A percentile compares a stretch with the other conserved stretches of the same genome.
These are phyloP conservation scores for Eucalyptus pumila DNA, from an alignment of 345 rosid genomes.

Conservation along the genomic window DNA sequence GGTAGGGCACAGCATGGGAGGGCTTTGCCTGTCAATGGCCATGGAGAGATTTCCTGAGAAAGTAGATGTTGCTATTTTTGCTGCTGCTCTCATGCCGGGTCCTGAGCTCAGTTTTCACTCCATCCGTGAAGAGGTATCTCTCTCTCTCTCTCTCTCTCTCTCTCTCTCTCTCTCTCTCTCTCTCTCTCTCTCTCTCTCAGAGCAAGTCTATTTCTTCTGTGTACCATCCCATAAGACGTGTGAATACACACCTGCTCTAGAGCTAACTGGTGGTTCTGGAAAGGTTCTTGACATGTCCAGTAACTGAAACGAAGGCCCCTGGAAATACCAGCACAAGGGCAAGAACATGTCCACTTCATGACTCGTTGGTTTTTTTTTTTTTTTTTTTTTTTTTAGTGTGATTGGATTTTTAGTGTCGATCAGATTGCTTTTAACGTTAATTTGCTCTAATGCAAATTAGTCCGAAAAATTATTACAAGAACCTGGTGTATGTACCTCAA, in stretches of 20 bases:
- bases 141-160: too few species aligned
- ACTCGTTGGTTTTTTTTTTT: not conserved
- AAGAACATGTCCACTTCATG: not conserved
- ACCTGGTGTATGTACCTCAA: not conserved
- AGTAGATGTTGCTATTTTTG: slow-evolving; percentile 4
- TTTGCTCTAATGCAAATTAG: not conserved
- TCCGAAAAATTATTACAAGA: not conserved
- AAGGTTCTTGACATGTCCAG: not conserved
- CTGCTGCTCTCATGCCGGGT: slow-evolving; percentile 14
- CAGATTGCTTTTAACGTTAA: not conserved
- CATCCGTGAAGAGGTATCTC: slow-evolving; percentile 19
- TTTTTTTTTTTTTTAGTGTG: too few species aligned
- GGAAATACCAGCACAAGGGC: not conserved
- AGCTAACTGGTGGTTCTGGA: not conserved
- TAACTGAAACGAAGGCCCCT: not conserved
- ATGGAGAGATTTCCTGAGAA: slow-evolving; percentile 19
- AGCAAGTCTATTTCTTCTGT: not conserved
- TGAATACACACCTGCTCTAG: not conserved
- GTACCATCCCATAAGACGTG: not conserved
- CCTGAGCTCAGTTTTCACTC: not conserved
- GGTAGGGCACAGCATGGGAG: slow-evolving; percentile 26
- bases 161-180: not conserved
- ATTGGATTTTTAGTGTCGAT: not conserved
- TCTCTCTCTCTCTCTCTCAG: not conserved
- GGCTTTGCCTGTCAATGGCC: slow-evolving; percentile 10